Evolutionary conservation across 83 land plant species (phyloP), one percentile per base, ranked within the genome.

Genomic region (Picea abies): DNA sequence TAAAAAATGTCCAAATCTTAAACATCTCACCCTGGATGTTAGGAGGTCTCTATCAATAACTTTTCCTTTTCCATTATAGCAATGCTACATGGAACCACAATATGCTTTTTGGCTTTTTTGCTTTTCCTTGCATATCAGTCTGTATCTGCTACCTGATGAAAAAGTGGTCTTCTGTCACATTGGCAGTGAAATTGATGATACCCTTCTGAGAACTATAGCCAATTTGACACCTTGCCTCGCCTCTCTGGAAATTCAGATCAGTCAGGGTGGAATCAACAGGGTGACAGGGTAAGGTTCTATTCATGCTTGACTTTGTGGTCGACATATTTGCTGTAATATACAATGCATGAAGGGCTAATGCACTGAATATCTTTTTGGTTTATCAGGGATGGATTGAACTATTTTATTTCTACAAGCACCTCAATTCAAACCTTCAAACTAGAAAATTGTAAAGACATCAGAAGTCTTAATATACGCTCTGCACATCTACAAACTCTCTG

Each of bases 401-500:
- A 90, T 52, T 89, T 93, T 89, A 85, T 93, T 66, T 76, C 89
- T 23, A 91, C 91, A 62, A 89, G 86, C 58, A 69, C 84, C 10
- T 82, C 86, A 67, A 87, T 93, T 15, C 82, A 84, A 41, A 85
- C 64, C 70, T 86, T 93, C 67, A 90, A 90, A 82, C 82, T 93
- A 80, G 95, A 91, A 85, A 90, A 91, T 11, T 93, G 95, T 84
- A 82, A 79, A 82, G 88, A 86, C 63, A 82, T 93, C 65, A 91
- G 93, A 16, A 66, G 66, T 56, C 80, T 93, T 69, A 64, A 82
- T 10, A 39, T 91, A 6, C 82, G 79, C 78, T 93, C 95, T 26
- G 78, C 88, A 26, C 89, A 90, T 81, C 87, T 93, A 1, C 83
- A 85, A 63, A 91, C 91, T 14, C 87, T 93, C 19, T 93, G 92